phyloP scores from a whole-genome alignment of 2,329 filamentous ascomycete species.

The Alternaria metachromatica region DNA sequence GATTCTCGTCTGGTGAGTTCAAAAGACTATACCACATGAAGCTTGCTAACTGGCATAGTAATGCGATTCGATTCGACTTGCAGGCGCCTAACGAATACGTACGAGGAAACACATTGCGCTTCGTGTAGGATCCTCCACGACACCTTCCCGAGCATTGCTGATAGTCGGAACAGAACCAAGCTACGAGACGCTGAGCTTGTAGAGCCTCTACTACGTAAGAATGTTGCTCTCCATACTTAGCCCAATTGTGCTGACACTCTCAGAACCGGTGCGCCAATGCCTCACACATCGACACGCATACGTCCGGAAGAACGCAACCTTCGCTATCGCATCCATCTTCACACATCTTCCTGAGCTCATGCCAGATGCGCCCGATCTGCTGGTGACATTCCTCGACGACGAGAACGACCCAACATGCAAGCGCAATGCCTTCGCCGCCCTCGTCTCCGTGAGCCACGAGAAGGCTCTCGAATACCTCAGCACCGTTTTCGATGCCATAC shows the following conservation, averaged over 20 bases:
- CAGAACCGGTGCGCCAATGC: slow-evolving; percentile 82
- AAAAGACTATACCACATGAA: slow-evolving; percentile 13
- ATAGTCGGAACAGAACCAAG: slow-evolving; percentile 67
- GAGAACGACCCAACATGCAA: slow-evolving; percentile 97
- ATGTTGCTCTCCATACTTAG: neutral
- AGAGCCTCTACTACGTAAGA: slow-evolving; percentile 79
- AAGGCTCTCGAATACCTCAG: slow-evolving; percentile 88
- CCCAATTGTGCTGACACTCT: neutral
- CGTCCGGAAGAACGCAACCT: slow-evolving; percentile 97
- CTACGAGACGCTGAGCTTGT: slow-evolving; percentile 94
- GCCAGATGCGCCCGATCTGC: slow-evolving; percentile 91
- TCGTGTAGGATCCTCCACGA: slow-evolving; percentile 61
- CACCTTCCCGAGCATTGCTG: slow-evolving; percentile 13
- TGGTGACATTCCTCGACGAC: slow-evolving; percentile 84
- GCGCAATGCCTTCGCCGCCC: slow-evolving; percentile 92
- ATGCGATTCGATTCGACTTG: slow-evolving; percentile 96
- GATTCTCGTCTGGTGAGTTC: slow-evolving; percentile 90
- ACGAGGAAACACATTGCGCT: slow-evolving; percentile 95
- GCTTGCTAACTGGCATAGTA: slow-evolving; percentile 63
- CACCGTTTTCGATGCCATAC: slow-evolving; percentile 88
- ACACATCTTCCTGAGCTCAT: slow-evolving; percentile 90
- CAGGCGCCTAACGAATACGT: slow-evolving; percentile 99
- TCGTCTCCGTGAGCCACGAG: slow-evolving; percentile 90
- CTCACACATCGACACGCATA: slow-evolving; percentile 97
- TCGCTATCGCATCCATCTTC: slow-evolving; percentile 90